Percentiles rank a stretch among this genome's conserved stretches.
Conservation (phyloP, 2,329 filamentous ascomycete genomes). For the Epichloe typhina region DNA sequence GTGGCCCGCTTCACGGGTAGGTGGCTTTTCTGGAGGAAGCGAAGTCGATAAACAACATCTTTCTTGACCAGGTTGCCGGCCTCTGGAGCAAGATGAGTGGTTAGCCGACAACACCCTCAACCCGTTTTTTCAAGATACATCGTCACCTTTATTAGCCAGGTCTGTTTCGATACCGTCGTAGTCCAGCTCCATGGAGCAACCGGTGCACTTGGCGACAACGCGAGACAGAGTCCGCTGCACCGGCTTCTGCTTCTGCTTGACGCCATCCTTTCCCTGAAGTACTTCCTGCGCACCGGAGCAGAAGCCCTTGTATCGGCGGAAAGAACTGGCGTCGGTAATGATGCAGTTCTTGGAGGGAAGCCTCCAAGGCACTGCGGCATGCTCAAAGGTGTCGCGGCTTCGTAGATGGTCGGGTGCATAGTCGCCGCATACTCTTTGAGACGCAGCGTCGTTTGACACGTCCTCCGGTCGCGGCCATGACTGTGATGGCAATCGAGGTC, state of each 20-base stretch:
- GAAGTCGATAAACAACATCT: conserved; percentile 35
- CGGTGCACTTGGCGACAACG: conserved; percentile 34
- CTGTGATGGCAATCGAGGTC: neutral
- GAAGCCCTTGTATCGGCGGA: conserved; percentile 39
- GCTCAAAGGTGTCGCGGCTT: neutral
- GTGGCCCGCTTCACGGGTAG: conserved; percentile 35
- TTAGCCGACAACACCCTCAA: too few species aligned
- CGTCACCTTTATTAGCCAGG: conserved; percentile 31
- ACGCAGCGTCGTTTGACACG: neutral
- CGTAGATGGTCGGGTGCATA: neutral
- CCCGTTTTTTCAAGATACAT: too few species aligned
- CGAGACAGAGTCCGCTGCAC: conserved; percentile 18
- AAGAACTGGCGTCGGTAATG: conserved; percentile 34
- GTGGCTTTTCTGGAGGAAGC: conserved; percentile 44
- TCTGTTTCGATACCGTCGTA: conserved; percentile 39
- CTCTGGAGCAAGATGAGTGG: neutral
- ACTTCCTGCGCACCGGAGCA: conserved; percentile 40
- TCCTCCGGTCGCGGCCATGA: conserved; percentile 1
- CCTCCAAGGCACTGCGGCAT: neutral
- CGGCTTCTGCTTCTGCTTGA: conserved; percentile 37
- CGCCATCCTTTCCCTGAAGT: conserved; percentile 32
- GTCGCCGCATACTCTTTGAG: neutral
- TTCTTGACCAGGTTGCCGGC: conserved; percentile 32
- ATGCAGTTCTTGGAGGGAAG: conserved; percentile 20
- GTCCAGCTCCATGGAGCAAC: conserved; percentile 40